These are phyloP conservation scores for Lathyrus oleraceus DNA, from an alignment of 306 rosid species.

Conservation along the genomic window DNA sequence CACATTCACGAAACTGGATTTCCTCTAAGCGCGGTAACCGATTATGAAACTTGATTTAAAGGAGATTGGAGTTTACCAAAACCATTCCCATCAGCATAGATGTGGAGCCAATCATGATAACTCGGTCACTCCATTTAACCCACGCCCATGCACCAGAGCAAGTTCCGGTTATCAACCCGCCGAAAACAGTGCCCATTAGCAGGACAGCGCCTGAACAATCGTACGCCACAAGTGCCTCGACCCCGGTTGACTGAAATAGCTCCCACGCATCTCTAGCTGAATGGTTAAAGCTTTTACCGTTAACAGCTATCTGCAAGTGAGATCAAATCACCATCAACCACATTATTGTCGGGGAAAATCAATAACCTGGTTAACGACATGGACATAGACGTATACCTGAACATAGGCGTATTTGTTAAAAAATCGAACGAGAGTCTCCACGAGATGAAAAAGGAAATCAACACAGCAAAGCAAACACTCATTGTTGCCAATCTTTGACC, in stretches of 20 bases:
- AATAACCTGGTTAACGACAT: conserved; percentile 12
- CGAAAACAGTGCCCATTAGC: conserved; percentile 83
- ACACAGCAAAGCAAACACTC: conserved; percentile 97
- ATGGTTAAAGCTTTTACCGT: conserved; percentile 85
- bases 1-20: not conserved
- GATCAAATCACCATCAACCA: conserved; percentile 29
- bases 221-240: conserved; percentile 92
- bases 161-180: conserved; percentile 92
- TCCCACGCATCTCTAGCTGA: conserved; percentile 99
- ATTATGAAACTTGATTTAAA: not conserved
- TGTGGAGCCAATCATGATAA: conserved; percentile 83
- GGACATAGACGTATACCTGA: conserved; percentile 57
- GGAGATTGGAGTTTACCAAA: conserved; percentile 59
- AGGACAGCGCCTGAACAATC: conserved; percentile 99
- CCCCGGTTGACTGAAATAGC: conserved; percentile 94
- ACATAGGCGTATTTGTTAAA: conserved; percentile 98
- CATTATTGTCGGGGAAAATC: not conserved
- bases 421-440: conserved; percentile 97
- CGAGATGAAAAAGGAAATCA: conserved; percentile 95
- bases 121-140: conserved; percentile 67
- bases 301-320: conserved; percentile 82
- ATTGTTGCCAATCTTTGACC: conserved; percentile 93
- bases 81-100: conserved; percentile 98
- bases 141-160: conserved; percentile 91
- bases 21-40: not conserved